Conservation (phyloP, 2,329 filamentous ascomycete genomes). For the Cytospora mali region DNA sequence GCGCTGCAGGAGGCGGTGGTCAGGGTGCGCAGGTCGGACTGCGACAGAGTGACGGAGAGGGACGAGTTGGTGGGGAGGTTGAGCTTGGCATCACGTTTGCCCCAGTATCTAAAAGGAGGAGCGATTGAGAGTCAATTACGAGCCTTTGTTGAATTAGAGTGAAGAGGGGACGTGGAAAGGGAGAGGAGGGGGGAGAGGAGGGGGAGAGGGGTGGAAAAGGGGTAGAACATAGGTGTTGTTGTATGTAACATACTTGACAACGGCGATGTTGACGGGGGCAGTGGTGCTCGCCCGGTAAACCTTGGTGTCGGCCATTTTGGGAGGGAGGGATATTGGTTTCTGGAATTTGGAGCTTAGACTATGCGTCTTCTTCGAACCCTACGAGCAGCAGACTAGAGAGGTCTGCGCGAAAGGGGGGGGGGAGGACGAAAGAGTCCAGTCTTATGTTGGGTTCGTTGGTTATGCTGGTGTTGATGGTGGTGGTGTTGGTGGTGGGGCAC, state of each 20-base stretch:
- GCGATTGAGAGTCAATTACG: not conserved
- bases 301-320: constrained; percentile 51
- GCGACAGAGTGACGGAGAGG: constrained; percentile 92
- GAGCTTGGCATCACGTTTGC: constrained; percentile 89
- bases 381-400: constrained; percentile 4
- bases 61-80: constrained; percentile 99
- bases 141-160: not conserved
- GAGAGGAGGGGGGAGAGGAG: constrained; percentile 29
- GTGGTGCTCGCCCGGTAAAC: constrained; percentile 94
- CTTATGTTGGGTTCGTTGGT: not conserved
- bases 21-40: constrained; percentile 89
- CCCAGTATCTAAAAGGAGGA: constrained; percentile 72
- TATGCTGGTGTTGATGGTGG: not conserved
- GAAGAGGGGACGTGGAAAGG: constrained; percentile 15
- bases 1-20: constrained; percentile 91
- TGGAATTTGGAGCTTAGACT: not conserved
- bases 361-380: not conserved
- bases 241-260: constrained; percentile 74
- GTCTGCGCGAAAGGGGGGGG: too few relatives aligned
- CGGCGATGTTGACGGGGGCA: constrained; percentile 96
- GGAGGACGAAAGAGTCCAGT: not conserved
- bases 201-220: constrained; percentile 31
- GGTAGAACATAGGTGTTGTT: constrained; percentile 21
- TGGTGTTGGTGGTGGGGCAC: constrained; percentile 18
- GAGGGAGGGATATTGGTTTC: not conserved